Conservation (phyloP, 2,329 filamentous ascomycete species). For the Neofusicoccum laricinum region DNA sequence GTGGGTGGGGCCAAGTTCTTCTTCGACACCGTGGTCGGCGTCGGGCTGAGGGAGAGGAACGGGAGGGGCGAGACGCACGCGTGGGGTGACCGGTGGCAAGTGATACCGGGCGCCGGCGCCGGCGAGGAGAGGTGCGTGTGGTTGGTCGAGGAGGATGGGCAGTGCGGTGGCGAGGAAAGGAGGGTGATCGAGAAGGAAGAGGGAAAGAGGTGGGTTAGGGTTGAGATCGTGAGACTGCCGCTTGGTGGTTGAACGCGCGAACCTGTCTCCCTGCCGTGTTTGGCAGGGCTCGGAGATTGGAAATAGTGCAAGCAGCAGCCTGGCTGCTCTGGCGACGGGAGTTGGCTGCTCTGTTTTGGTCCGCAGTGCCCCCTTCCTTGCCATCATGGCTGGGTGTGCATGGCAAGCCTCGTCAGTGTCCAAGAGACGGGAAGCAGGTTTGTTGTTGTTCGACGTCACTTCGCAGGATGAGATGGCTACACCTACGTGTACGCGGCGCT, state of each 20-base stretch:
- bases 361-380: neutral
- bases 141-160: slow-evolving; percentile 1
- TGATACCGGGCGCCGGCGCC: slow-evolving; percentile 1
- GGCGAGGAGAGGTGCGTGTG: slow-evolving; percentile 12
- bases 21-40: slow-evolving; percentile 14
- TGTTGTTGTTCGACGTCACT: neutral
- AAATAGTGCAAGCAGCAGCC: neutral
- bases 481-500: neutral
- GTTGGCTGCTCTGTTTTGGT: neutral
- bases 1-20: slow-evolving; percentile 14
- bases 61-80: slow-evolving; percentile 8
- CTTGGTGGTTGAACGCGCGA: slow-evolving; percentile 12
- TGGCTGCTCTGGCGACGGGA: neutral
- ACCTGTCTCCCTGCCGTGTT: neutral
- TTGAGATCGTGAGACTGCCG: slow-evolving; percentile 13
- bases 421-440: neutral
- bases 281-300: neutral
- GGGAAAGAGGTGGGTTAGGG: slow-evolving; percentile 10
- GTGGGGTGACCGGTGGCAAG: slow-evolving; percentile 13
- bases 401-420: neutral
- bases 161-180: neutral
- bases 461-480: neutral
- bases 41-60: slow-evolving; percentile 7
- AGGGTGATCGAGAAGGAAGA: neutral
- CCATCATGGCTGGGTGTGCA: neutral